Base-by-base conservation (phyloP, 805 yeast genomes). In the Candida khao-thaluensis region DNA sequence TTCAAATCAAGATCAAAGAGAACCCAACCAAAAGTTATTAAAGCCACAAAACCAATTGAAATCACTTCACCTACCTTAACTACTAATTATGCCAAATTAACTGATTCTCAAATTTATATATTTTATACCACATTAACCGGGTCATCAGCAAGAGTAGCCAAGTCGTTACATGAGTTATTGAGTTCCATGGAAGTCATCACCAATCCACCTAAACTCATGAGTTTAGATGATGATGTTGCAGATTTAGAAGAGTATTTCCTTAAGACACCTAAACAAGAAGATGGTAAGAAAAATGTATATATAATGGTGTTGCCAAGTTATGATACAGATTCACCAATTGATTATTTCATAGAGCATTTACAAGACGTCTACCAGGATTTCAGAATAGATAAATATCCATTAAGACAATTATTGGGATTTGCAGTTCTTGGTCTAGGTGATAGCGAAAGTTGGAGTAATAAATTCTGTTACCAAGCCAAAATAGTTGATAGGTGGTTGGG, bases 321-420 rank as follows among this genome's bases (percentile, higher is more conserved):
- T 56, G 96, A 88, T 48, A 85, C 90, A 0, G 97, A 89, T 58
- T 85, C 95, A 1, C 96, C 97, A 10, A 72, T 90, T 22, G 97
- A 89, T 59, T 90, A 79, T 55, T 87, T 88, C 59, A 65, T 89
- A 41, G 95, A 86, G 51, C 80, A 85, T 30, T 67, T 89, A 48
- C 72, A 77, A 46, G 96, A 89, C 40, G 87, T 95, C 1, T 77
- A 77, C 44, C 82, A 82, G 45, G 97, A 89, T 59, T 87, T 87
- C 65, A 72, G 96, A 49, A 76, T 89, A 23, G 95, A 88, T 54
- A 85, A 85, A 45, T 81, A 77, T 48, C 96, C 96, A 3, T 65
- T 89, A 51, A 66, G 76, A 21, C 62, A 71, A 27, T 58, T 90
- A 14, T 70, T 81, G 4, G 97, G 96, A 0, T 90, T 83, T 54